Evolutionary conservation across 2,329 filamentous ascomycete species (phyloP), one percentile per base, ranked within the genome.

Genomic region (Fusarium dlaminii): DNA sequence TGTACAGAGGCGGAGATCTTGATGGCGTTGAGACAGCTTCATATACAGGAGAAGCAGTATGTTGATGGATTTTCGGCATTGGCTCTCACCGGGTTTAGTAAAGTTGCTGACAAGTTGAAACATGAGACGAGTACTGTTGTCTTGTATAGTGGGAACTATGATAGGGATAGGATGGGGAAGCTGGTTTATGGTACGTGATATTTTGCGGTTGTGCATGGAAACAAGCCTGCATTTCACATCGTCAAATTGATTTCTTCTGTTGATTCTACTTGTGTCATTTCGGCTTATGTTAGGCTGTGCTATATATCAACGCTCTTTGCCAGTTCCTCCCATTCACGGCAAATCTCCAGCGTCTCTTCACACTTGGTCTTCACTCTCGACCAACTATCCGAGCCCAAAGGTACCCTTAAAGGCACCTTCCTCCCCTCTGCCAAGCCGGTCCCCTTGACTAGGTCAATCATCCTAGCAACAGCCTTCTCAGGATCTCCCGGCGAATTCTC

Each of bases 381-480:
- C 77, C 86, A 90, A 1, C 87, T 86, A 79, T 90, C 88, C 0
- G 82, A 87, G 0, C 88, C 88, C 17, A 90, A 81, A 0, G 88
- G 83, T 20, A 87, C 83, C 36, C 88, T 81, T 13, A 90, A 73
- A 8, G 88, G 89, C 5, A 82, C 36, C 0, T 48, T 59, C 49
- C 65, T 81, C 0, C 81, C 81, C 5, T 69, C 75, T 3, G 72
- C 80, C n/a, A 80, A 60, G 0, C 80, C 81, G 8, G 86, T 87
- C 20, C 88, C 84, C 18, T 86, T 82, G 2, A 87, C 88, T 22
- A 90, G 75, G 59, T 90, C 86, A 72, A 89, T 88, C 81, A 89
- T 88, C 1, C 83, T 83, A 29, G 83, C 80, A 3, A 85, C 86
- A 6, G 83, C 87, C 75, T 89, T 87, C 1, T 72, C 70, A 7